A percentile compares a stretch with the other conserved stretches of the same genome.
Conservation (phyloP, 2,329 filamentous ascomycete genomes). For the Penicillium sp. region DNA sequence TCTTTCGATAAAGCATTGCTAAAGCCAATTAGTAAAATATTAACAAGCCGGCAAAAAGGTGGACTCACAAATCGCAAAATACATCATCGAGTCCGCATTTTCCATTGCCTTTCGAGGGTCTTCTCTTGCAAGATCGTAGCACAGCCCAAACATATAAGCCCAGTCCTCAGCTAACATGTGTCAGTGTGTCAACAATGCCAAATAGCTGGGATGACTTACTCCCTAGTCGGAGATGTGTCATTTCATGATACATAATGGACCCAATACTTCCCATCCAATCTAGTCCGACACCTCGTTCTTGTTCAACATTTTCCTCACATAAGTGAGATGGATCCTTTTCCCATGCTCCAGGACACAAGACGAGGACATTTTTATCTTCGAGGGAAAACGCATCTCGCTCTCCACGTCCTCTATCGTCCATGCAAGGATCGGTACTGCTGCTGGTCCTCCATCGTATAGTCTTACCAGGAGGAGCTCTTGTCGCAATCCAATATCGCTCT, state of each 20-base stretch:
- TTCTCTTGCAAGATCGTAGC: not conserved
- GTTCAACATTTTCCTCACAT: not conserved
- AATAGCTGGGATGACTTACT: not conserved
- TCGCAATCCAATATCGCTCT: not conserved
- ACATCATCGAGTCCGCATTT: conserved; percentile 1
- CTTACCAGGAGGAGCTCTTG: not conserved
- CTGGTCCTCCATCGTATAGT: not conserved
- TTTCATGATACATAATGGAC: not conserved
- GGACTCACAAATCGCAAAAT: conserved; percentile 1
- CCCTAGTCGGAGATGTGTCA: not conserved
- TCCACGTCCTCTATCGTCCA: not conserved
- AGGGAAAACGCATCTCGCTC: not conserved
- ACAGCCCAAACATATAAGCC: not conserved
- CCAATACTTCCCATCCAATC: not conserved
- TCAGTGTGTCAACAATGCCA: not conserved
- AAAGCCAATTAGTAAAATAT: not conserved
- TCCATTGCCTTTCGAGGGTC: not conserved
- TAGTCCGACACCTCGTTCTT: not conserved
- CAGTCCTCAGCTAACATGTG: not conserved
- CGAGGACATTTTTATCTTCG: not conserved
- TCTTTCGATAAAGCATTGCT: not conserved
- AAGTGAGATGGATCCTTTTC: not conserved
- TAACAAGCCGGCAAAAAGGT: not conserved
- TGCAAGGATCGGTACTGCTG: not conserved
- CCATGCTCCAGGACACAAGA: not conserved